Conservation (phyloP, 345 rosid species). For the Chamaenerion angustifolium region DNA sequence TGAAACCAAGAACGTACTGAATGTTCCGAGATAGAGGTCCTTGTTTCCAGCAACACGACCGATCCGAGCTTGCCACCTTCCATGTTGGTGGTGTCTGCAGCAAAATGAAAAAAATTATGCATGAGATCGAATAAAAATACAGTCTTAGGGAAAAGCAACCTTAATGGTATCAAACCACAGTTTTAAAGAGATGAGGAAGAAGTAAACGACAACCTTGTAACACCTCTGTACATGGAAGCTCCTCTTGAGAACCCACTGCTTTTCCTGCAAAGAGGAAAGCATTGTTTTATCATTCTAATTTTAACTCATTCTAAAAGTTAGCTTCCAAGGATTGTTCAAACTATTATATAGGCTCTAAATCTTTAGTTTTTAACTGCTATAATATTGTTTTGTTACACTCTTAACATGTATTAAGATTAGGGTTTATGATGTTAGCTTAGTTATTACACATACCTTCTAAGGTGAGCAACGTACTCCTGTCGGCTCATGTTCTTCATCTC, state of each 20-base stretch:
- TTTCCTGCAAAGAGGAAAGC: conserved; percentile 31
- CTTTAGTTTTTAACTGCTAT: too few species aligned
- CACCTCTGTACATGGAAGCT: conserved; percentile 82
- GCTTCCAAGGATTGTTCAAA: too few species aligned
- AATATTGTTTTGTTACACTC: too few species aligned
- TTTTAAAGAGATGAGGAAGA: too few species aligned
- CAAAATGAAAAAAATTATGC: neutral
- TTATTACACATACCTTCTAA: conserved; percentile 29
- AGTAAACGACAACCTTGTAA: conserved; percentile 64
- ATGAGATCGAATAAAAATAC: too few species aligned
- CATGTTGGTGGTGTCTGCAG: conserved; percentile 70
- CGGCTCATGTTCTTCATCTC: conserved; percentile 77
- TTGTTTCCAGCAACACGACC: conserved; percentile 86
- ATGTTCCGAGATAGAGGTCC: conserved; percentile 81
- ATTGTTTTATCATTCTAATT: too few species aligned
- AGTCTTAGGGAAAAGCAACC: too few species aligned
- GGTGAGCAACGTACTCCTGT: conserved; percentile 72
- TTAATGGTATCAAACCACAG: too few species aligned
- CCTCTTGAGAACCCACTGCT: conserved; percentile 84
- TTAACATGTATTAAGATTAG: too few species aligned
- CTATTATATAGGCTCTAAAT: too few species aligned
- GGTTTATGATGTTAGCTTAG: too few species aligned
- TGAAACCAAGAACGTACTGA: conserved; percentile 27
- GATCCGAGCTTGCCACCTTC: conserved; percentile 82
- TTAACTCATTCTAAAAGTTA: too few species aligned